Evolutionary conservation across 768 basidiomycete species (phyloP), one percentile per base, ranked within the genome.

Genomic region (Agrocybe pediades): DNA sequence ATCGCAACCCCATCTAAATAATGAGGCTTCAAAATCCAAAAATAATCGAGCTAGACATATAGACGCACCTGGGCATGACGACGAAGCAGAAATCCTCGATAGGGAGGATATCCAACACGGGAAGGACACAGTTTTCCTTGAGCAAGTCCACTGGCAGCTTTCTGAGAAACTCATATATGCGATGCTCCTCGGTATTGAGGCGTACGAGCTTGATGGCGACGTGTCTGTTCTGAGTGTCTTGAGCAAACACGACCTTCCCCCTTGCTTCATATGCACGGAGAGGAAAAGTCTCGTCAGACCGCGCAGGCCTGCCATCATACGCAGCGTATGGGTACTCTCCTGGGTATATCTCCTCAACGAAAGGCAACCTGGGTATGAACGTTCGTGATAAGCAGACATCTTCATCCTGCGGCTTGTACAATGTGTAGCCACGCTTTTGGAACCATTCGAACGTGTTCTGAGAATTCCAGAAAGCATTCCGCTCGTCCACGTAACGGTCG

Each of bases 21-120:
- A n/a, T n/a, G n/a, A n/a, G n/a, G 0, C 13, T 30, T 29, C n/a
- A 16, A 13, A 17, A 19, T 20, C 39, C 41, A 9, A 40, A 25
- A 13, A 16, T 29, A 30, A 11, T 26, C 41, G 25, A 19, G 27
- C n/a, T 6, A 7, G 9, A 9, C 1, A 2, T 9, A 1, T 27
- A 21, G 16, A 47, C 48, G 7, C 27, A 66, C 56, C 59, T 63
- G 2, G 71, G 71, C 67, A 68, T 71, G 16, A 72, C 60, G 13
- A 49, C 60, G 33, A 70, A 65, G 42, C 59, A 66, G 20, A 58
- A 57, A 9, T 57, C 65, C 9, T 62, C 53, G 15, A 54, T 45
- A 0, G 58, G 41, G 2, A 73, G 45, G 8, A 71, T 21, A 7
- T 71, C 67, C 1, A 71, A 40, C 2, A 69, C 46, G 2, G 69